A percentile compares a stretch with the other conserved stretches of the same genome.
Evolutionary conservation across 1,284 basidiomycete genomes (phyloP).

Genomic region (Lignosus rhinocerotis): DNA sequence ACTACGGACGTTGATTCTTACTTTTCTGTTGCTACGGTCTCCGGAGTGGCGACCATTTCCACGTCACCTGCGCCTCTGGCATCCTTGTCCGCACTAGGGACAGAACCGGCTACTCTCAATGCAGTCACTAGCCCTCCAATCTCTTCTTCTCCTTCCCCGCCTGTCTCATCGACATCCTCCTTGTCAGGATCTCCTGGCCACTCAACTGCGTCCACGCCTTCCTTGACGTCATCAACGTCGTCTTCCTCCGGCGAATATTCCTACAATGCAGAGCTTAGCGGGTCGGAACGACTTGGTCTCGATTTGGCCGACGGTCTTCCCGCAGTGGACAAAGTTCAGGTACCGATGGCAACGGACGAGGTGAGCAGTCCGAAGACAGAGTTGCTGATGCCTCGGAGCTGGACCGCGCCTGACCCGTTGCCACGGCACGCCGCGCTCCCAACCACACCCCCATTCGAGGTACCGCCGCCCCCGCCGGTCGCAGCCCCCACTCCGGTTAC

Average conservation of each 20-base stretch:
- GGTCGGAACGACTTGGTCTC: slow-evolving; percentile 9
- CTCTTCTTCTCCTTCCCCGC: slow-evolving; percentile 16
- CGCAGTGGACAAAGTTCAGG: slow-evolving; percentile 2
- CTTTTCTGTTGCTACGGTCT: slow-evolving; percentile 29
- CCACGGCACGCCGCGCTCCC: slow-evolving; percentile 13
- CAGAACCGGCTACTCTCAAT: slow-evolving; percentile 7
- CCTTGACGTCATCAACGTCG: slow-evolving; percentile 27
- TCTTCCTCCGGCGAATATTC: slow-evolving; percentile 22
- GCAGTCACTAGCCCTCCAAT: slow-evolving; percentile 6
- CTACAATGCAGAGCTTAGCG: slow-evolving; percentile 8
- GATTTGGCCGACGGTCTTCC: not conserved
- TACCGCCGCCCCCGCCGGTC: slow-evolving; percentile 14
- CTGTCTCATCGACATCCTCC: slow-evolving; percentile 22
- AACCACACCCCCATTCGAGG: slow-evolving; percentile 22
- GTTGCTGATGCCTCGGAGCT: slow-evolving; percentile 5
- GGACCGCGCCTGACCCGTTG: slow-evolving; percentile 9
- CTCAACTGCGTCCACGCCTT: slow-evolving; percentile 23
- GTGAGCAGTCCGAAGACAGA: slow-evolving; percentile 1
- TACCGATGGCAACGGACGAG: slow-evolving; percentile 14
- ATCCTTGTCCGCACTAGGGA: not conserved
- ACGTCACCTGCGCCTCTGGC: not conserved
- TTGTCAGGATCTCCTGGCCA: slow-evolving; percentile 18
- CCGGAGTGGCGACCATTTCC: slow-evolving; percentile 4
- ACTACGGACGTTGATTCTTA: slow-evolving; percentile 27
- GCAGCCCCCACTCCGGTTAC: slow-evolving; percentile 11